A percentile compares a stretch with the other conserved stretches of the same genome.
phyloP scores from a whole-genome alignment of 306 rosid species.

The Malus domestica region ASM211411v1 NC_041790.1:9591501-9592000 shows the following conservation, averaged over 20 bases:
- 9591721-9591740: conserved; percentile 88
- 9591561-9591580: conserved; percentile 97
- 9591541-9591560: conserved; percentile 73
- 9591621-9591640: conserved; percentile 87
- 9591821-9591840: conserved; percentile 81
- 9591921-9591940: conserved; percentile 80
- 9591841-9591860: conserved; percentile 95
- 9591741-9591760: conserved; percentile 96
- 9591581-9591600: conserved; percentile 93
- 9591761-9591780: conserved; percentile 94
- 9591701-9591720: conserved; percentile 88
- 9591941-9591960: conserved; percentile 65
- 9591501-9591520: conserved; percentile 56
- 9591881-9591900: conserved; percentile 95
- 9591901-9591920: conserved; percentile 93
- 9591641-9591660: conserved; percentile 96
- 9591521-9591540: conserved; percentile 36
- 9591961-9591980: conserved; percentile 68
- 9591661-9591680: conserved; percentile 94
- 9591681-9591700: conserved; percentile 87
- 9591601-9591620: conserved; percentile 92
- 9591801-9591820: conserved; percentile 75
- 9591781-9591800: conserved; percentile 89
- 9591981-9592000: conserved; percentile 69
- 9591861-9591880: conserved; percentile 65